These are phyloP conservation scores for Sorghum bicolor DNA, from an alignment of 176 grass and related monocot genomes.

Conservation along the genomic window DNA sequence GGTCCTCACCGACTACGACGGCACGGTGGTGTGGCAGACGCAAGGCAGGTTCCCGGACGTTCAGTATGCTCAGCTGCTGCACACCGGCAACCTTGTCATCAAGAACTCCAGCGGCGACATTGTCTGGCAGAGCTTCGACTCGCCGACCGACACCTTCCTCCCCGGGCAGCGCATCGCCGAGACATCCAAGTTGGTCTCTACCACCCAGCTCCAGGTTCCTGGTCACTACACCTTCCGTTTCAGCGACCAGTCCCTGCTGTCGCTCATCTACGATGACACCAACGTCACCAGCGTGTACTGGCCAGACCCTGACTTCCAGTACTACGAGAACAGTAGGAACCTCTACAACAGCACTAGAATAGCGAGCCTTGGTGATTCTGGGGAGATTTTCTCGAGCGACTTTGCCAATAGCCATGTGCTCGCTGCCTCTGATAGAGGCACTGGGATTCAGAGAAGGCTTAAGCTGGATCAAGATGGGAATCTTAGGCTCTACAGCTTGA, in stretches of 20 bases:
- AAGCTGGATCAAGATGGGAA: conserved; percentile 37
- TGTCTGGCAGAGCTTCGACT: conserved; percentile 46
- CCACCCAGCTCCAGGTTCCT: conserved; percentile 2
- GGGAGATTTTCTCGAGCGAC: conserved; percentile 18
- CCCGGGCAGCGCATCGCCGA: conserved; percentile 6
- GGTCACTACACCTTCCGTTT: conserved; percentile 41
- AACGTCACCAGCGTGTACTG: conserved; percentile 44
- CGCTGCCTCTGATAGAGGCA: conserved; percentile 12
- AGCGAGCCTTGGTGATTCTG: conserved; percentile 9
- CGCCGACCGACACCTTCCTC: conserved; percentile 37
- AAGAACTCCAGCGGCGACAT: conserved; percentile 16
- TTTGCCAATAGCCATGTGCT: neutral
- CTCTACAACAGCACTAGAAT: conserved; percentile 33
- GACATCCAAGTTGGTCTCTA: conserved; percentile 26
- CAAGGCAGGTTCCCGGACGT: neutral
- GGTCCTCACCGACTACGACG: conserved; percentile 39
- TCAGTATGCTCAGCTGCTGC: conserved; percentile 24
- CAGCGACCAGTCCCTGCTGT: conserved; percentile 35
- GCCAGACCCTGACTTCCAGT: conserved; percentile 46
- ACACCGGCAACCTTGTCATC: conserved; percentile 38
- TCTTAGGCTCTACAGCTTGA: conserved; percentile 39
- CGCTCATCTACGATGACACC: conserved; percentile 36
- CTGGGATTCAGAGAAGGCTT: conserved; percentile 38
- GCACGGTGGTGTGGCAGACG: conserved; percentile 24
- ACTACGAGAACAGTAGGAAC: conserved; percentile 48